Base-by-base conservation (phyloP, 2,329 filamentous ascomycete genomes). In the Colletotrichum aenigma region DNA sequence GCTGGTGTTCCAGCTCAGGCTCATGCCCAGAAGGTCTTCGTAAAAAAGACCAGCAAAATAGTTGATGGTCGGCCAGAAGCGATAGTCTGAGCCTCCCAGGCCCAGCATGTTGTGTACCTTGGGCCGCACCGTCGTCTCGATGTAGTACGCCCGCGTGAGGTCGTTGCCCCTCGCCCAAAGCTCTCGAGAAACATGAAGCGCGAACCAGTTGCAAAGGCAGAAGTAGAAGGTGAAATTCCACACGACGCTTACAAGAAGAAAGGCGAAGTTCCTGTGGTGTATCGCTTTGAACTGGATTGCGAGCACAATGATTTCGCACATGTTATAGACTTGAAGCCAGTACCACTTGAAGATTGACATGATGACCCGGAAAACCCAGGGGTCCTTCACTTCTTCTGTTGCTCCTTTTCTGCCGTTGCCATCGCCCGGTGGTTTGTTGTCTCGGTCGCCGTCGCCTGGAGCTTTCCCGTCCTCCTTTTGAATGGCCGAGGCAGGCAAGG, bases 91-190 rank as follows among this genome's bases (percentile, higher is more conserved):
- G 16, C 62, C 62, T n/a, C 28, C 18, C 38, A 74, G 6, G 34
- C 62, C 56, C 52, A 66, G 10, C 13, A 55, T 66, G 55, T 4
- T 34, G 9, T 61, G 52, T 18, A 26, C 24, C 7, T 26, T 18
- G 34, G 73, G 69, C n/a, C 62, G 28, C 18, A 72, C 24, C 16
- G 15, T 55, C 9, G 61, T 34, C 30, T 75, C 69, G 38, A 75
- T 18, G 26, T 62, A 75, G n/a, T 72, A 71, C 21, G 69, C 73
- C 61, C 73, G 30, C 34, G 73, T 62, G 21, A 38, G 21, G 34
- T 64, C 55, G 69, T 75, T 75, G 60, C 69, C 73, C 52, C 60
- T 18, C 30, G 52, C 72, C 48, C 62, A 75, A 9, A 75, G n/a
- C 15, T 16, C 15, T 62, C 32, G 48, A 28, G 38, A 55, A 6